Evolutionary conservation across 2,329 filamentous ascomycete species (phyloP), one percentile per base, ranked within the genome.

Genomic region (Chrysoporthe puriensis): DNA sequence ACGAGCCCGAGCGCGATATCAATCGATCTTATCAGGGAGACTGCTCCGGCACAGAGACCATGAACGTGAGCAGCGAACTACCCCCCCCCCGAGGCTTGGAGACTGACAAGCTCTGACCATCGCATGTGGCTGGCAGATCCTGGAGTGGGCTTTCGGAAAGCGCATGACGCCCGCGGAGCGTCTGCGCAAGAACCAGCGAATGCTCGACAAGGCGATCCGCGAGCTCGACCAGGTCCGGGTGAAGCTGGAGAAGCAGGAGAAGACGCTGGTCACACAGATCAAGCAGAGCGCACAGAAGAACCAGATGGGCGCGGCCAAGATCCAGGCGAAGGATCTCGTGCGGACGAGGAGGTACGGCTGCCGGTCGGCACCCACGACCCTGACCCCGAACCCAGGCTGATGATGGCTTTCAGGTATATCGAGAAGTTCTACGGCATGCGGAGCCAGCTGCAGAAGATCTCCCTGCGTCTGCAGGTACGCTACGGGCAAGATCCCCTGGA

Each of bases 111-210:
- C 14, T 11, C 73, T 76, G 70, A 75, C 61, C 62, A 60, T 71
- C 70, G 72, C 68, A 68, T 71, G 57, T 36, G 59, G 40, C 48
- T 48, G 40, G n/a, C 74, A 97, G 93, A 93, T 98, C 77, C 88
- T 99, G 70, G 96, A 99, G 88, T 99, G 96, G 94, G 95, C 95
- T 50, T 99, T 99, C 77, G 96, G 96, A 73, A 98, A 97, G 88
- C 96, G 96, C 81, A 96, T 98, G 88, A 99, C 96, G 85, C 95
- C 96, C 4, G 93, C 94, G 34, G 92, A 96, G 86, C 91, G 92
- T 79, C 85, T 95, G 79, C 90, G 92, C 79, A 95, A 95, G 85
- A 97, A 99, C 80, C 96, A 98, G 82, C 89, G 96, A 74, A 94
- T 96, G 73, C 90, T 99, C 71, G 96, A 99, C 81, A 97, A 97